Evolutionary conservation across 768 basidiomycete species (phyloP), one percentile per base, ranked within the genome.

Genomic region (Suillus discolor): DNA sequence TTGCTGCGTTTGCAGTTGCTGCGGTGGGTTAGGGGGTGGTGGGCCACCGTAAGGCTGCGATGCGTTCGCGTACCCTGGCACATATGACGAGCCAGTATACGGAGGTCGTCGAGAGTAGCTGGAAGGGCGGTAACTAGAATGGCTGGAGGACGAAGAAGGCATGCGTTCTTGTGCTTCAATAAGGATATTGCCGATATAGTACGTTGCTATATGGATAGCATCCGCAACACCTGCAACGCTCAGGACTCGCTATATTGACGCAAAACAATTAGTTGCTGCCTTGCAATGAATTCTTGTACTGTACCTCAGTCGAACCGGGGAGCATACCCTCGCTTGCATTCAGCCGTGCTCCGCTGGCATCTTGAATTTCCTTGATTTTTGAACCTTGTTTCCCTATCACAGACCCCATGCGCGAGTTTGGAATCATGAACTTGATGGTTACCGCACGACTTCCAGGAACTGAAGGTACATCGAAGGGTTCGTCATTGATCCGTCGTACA

Each of bases 361-460:
- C 97, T 75, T 99, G 97, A 69, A 99, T 99, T 80, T 99, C 97
- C 82, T 98, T 98, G 77, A 99, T 99, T 79, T 99, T 99, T 44
- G 91, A 90, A 39, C 97, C 97, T 68, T 91, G 93, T 78, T 97
- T 99, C 64, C 97, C 97, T 73, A 99, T 99, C 66, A 98, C 95
- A 20, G 96, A 97, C 49, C 97, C 97, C 97, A 99, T 99, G 65
- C 97, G 92, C 12, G 95, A 96, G 79, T 99, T 98, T 69, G 97
- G 97, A 65, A 99, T 97, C 92, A 99, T 98, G 75, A 95, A 99
- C 78, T 99, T 98, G 84, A 99, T 99, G 38, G 97, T 99, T 63
- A 99, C 97, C 36, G 97, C 97, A 66, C 96, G 89, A 73, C 96
- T 97, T 65, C 97, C 97, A 55, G 97, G 97, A 6, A 99, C 94